Evolutionary conservation across 2,329 filamentous ascomycete species (phyloP), one percentile per base, ranked within the genome.

Genomic region (Colletotrichum horii): DNA sequence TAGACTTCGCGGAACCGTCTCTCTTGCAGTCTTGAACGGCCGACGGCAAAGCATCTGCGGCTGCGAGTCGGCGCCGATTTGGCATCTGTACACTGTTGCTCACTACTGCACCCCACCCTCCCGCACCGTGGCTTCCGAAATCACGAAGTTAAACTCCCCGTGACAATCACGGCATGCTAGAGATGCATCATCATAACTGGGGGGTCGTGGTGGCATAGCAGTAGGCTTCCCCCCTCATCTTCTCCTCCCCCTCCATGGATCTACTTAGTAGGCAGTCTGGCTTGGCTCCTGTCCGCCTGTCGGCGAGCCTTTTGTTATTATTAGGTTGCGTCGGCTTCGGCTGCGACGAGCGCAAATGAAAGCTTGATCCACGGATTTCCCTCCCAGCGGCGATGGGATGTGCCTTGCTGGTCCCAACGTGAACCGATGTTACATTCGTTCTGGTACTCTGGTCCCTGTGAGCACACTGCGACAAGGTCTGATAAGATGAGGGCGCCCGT

Each of bases 401-500:
- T 38, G 24, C 62, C 70, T 55, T 32, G 62, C 38, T 66, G 56
- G 43, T 52, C 43, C 43, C 43, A 52, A 52, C 43, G 43, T 34
- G 30, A 67, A 28, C 48, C 34, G 65, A 76, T 38, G 70, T 76
- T 74, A 34, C 74, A 76, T 74, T 66, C 48, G 24, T 58, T 71
- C 66, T 67, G 58, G 69, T 64, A 19, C 69, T 72, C 66, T 67
- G 58, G 69, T 72, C 28, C 69, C 55, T 64, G 62, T 30, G 73
- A 67, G 55, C 12, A 34, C 55, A 24, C 55, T 71, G 55, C 60
- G 36, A 62, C 68, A 62, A 67, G 60, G 73, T 64, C 19, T 70
- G 69, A 72, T 68, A 43, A 72, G 73, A 72, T 75, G 73, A 72
- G 73, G 52, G 38, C 34, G 69, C 61, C 72, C 68, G 68, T 75